A percentile compares a stretch with the other conserved stretches of the same genome.
Conservation (phyloP, 2,329 filamentous ascomycete genomes). For the Botrytis byssoidea region DNA sequence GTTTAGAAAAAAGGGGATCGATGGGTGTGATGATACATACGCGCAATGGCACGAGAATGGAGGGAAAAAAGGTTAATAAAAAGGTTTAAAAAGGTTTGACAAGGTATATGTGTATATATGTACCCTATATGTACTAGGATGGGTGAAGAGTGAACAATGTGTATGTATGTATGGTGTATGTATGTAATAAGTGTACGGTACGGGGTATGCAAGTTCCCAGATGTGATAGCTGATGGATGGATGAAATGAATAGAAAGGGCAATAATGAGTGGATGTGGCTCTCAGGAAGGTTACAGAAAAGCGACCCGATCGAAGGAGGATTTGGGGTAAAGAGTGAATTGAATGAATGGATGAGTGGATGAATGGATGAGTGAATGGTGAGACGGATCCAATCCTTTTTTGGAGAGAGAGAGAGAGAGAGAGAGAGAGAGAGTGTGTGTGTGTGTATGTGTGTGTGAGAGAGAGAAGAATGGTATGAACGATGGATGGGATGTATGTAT, state of each 20-base stretch:
- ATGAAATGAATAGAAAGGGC: background rate
- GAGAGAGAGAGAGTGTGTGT: too few relatives aligned
- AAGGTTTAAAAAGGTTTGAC: background rate
- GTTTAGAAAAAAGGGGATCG: slow-evolving; percentile 9
- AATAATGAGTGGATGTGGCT: slow-evolving; percentile 17
- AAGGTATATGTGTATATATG: background rate
- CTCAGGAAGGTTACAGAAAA: background rate
- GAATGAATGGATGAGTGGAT: background rate
- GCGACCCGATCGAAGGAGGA: background rate
- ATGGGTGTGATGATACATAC: slow-evolving; percentile 9
- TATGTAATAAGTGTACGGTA: background rate
- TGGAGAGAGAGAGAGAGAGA: background rate
- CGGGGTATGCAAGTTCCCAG: background rate
- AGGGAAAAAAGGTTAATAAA: background rate
- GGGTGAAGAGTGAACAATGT: background rate
- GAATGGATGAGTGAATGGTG: background rate
- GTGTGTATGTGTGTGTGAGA: too few relatives aligned
- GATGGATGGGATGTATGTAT: background rate
- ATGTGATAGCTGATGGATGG: too few relatives aligned
- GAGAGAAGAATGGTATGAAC: background rate
- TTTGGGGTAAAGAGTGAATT: background rate
- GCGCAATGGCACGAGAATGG: slow-evolving; percentile 10
- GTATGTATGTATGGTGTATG: background rate
- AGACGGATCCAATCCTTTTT: background rate
- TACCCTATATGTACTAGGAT: background rate